Percentiles rank a stretch among this genome's conserved stretches.
Conservation (phyloP, 441 rosid genomes). For the Bruguiera hainesii region DNA sequence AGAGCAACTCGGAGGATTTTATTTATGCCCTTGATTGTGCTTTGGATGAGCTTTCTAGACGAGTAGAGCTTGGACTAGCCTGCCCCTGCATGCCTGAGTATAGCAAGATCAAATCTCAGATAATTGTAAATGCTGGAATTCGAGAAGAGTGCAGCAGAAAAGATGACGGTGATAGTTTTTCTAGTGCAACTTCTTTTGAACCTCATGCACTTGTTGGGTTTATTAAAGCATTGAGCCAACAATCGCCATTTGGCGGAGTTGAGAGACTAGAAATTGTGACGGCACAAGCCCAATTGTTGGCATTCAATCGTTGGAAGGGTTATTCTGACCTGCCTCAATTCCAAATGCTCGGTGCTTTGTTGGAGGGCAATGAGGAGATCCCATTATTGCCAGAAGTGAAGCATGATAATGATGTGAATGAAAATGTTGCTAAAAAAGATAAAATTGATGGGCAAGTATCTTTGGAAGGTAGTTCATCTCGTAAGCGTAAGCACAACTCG, state of each 20-base stretch:
- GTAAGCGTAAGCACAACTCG: slow-evolving; percentile 33
- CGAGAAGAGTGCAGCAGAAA: slow-evolving; percentile 39
- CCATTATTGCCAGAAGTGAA: slow-evolving; percentile 25
- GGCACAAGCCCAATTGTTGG: slow-evolving; percentile 51
- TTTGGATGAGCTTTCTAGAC: slow-evolving; percentile 70
- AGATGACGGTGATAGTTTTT: slow-evolving; percentile 48
- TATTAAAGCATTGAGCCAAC: slow-evolving; percentile 45
- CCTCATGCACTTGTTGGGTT: slow-evolving; percentile 46
- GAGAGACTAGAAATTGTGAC: slow-evolving; percentile 51
- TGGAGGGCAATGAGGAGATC: slow-evolving; percentile 45
- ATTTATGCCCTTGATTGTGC: slow-evolving; percentile 62
- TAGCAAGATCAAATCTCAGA: slow-evolving; percentile 43
- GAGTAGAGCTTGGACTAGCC: slow-evolving; percentile 65
- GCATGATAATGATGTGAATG: slow-evolving; percentile 21
- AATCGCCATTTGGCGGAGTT: slow-evolving; percentile 29
- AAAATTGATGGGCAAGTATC: slow-evolving; percentile 23
- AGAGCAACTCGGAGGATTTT: slow-evolving; percentile 46
- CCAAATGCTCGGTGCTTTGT: slow-evolving; percentile 37
- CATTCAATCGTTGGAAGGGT: slow-evolving; percentile 72
- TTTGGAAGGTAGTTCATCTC: slow-evolving; percentile 24
- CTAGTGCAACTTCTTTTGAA: slow-evolving; percentile 43
- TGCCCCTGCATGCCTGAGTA: slow-evolving; percentile 62
- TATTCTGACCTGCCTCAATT: slow-evolving; percentile 50
- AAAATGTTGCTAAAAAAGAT: slow-evolving; percentile 24
- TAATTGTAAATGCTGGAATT: slow-evolving; percentile 58